Evolutionary conservation across 257 asterid species (phyloP), one percentile per base, ranked within the genome.

Genomic region (Jasminum sambac): DNA sequence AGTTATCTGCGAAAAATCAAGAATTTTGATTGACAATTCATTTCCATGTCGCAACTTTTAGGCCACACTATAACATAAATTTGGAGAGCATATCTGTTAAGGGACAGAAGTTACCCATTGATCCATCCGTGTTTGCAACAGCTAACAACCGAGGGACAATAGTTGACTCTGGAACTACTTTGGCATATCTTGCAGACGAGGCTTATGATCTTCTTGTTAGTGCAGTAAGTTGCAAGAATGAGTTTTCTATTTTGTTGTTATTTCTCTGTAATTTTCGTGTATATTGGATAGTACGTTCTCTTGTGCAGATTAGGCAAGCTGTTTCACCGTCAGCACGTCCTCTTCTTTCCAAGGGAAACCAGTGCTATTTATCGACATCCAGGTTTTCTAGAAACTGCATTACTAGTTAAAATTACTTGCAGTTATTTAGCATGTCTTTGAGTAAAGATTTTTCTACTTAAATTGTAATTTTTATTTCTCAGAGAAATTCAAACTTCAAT

Each of bases 141-240:
- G 74, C 95, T 66, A 63, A 38, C 80, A 89, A 78, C 83, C 74
- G 84, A 62, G 99, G 99, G 74, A 95, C 98, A 9, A 91, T 95
- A 79, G 80, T 95, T 42, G 99, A 95, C 80, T 95, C 99, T 10
- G 98, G 99, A 78, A 94, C 99, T 50, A 94, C 99, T 10, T 79
- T 94, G 80, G 96, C 98, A 17, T 94, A 95, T 82, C 89, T 95
- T 74, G 94, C 96, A 11, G 95, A 88, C 72, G 97, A 82, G 71
- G 98, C 96, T 50, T 95, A 86, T 73, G 94, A 88, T 39, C 89
- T 96, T 77, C 91, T 95, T 37, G 72, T 91, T 60, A 77, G 78
- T 62, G 92, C 96, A 17, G 99, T 91, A 83, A 78, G 96, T 85
- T 60, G 65, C 72, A 39, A 57, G 55, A 39, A 19, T 1, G 13